A percentile compares a stretch with the other conserved stretches of the same genome.
Evolutionary conservation across 2,329 filamentous ascomycete genomes (phyloP).

Genomic region (Sporothrix schenckii): DNA sequence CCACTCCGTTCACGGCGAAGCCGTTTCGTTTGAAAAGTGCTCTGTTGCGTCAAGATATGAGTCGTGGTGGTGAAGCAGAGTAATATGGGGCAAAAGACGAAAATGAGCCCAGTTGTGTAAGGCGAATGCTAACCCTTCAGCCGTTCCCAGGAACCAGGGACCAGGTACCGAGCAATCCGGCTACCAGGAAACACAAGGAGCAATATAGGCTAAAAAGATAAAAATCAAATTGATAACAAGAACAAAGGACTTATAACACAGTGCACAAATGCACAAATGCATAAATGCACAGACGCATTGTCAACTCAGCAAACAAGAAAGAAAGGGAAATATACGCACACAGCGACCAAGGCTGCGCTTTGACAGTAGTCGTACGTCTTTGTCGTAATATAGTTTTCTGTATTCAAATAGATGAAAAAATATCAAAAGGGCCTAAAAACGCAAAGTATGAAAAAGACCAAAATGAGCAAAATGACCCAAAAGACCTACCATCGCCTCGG

Average conservation of each 20-base stretch:
- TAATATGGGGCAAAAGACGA: background rate
- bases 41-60: too few relatives aligned
- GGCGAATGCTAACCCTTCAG: background rate
- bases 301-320: background rate
- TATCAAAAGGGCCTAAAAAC: too few relatives aligned
- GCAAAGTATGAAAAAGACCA: too few relatives aligned
- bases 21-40: background rate
- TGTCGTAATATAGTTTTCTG: background rate
- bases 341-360: conserved; percentile 13
- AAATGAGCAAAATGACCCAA: too few relatives aligned
- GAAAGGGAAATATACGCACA: background rate
- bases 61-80: background rate
- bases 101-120: background rate
- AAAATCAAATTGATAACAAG: background rate
- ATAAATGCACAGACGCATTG: background rate
- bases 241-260: too few relatives aligned
- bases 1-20: conserved; percentile 7
- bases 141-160: conserved; percentile 25
- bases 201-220: background rate
- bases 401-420: background rate
- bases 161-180: conserved; percentile 19
- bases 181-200: conserved; percentile 13
- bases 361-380: background rate
- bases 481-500: background rate
- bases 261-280: background rate